A percentile compares a stretch with the other conserved stretches of the same genome.
These are phyloP conservation scores for Russula sp. DNA, from an alignment of 768 basidiomycete species.

Conservation along the genomic window DNA sequence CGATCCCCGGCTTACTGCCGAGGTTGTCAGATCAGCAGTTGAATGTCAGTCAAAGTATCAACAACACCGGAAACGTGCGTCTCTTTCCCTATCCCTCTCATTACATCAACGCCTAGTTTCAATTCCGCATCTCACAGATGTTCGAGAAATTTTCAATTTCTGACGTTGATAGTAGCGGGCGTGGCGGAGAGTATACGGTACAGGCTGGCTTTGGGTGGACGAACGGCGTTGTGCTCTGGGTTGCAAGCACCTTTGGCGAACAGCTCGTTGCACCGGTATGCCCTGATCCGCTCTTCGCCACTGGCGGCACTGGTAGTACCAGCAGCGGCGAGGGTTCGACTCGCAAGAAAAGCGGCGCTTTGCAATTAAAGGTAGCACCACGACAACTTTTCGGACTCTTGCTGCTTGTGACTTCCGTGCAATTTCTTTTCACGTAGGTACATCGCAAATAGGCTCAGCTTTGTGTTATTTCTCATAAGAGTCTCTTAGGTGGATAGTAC, in stretches of 20 bases:
- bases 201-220: constrained; percentile 87
- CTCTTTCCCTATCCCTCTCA: neutral
- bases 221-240: constrained; percentile 76
- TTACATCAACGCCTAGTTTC: neutral
- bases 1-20: constrained; percentile 65
- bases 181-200: constrained; percentile 86
- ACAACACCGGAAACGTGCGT: constrained; percentile 72
- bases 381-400: neutral
- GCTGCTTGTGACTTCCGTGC: constrained; percentile 3
- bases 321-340: neutral
- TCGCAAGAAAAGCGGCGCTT: neutral
- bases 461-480: neutral
- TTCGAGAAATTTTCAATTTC: constrained; percentile 83
- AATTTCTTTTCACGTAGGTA: constrained; percentile 1
- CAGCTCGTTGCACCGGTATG: constrained; percentile 61
- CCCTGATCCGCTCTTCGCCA: constrained; percentile 41
- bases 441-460: neutral
- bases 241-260: constrained; percentile 62
- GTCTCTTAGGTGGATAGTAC: neutral
- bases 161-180: constrained; percentile 75
- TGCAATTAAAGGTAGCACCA: neutral
- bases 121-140: constrained; percentile 49
- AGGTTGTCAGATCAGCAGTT: constrained; percentile 67
- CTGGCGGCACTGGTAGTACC: neutral
- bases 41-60: constrained; percentile 61